phyloP scores from a whole-genome alignment of 148 eudicot genomes.

The Rhododendron ferrugineum region DNA sequence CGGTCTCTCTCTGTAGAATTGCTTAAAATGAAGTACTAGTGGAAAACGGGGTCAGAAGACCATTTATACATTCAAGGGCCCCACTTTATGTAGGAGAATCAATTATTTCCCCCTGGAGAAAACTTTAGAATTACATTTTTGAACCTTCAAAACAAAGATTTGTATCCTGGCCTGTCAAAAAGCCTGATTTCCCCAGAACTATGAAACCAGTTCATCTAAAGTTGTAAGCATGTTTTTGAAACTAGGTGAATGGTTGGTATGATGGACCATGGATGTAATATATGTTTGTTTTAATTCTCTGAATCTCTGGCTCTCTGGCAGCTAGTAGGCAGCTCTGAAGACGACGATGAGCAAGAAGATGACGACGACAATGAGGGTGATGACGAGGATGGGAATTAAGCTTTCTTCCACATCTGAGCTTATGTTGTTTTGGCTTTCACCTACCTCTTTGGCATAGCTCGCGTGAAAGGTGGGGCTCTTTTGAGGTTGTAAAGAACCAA shows the following conservation, averaged over 20 bases:
- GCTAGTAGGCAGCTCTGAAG: slow-evolving; percentile 31
- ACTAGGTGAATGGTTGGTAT: neutral
- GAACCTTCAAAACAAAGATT: neutral
- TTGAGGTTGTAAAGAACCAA: slow-evolving; percentile 2
- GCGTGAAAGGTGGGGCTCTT: slow-evolving; percentile 2
- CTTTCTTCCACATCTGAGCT: neutral
- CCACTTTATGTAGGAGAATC: neutral
- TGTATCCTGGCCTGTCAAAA: neutral
- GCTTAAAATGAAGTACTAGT: neutral
- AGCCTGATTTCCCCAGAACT: neutral
- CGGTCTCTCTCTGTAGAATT: neutral
- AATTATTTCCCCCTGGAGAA: neutral
- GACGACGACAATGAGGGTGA: slow-evolving; percentile 40
- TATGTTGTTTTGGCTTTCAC: neutral
- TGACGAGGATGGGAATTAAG: slow-evolving; percentile 29
- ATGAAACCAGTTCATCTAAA: neutral
- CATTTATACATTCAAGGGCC: neutral
- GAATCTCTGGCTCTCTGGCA: slow-evolving; percentile 11
- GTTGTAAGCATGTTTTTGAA: neutral
- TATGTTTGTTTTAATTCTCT: neutral
- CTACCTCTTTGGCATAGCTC: slow-evolving; percentile 4
- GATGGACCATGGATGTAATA: neutral
- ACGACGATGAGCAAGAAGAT: slow-evolving; percentile 28
- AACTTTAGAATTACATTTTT: neutral
- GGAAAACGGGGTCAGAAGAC: neutral